Evolutionary conservation across 2,329 filamentous ascomycete genomes (phyloP), one percentile per base, ranked within the genome.

Genomic region (Fusarium torulosum): DNA sequence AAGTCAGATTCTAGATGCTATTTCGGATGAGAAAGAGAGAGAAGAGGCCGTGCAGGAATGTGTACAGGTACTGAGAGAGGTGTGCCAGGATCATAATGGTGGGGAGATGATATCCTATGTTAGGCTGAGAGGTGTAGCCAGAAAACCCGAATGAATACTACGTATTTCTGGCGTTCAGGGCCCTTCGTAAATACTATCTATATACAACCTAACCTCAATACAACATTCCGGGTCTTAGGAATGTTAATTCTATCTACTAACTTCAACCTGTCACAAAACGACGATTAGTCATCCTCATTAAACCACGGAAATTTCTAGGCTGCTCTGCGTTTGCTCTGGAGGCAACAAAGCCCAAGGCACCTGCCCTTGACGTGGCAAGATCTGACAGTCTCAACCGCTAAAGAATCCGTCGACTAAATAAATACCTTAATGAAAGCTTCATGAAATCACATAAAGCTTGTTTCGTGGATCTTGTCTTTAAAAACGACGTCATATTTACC

Each of bases 51-150:
- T 89, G 4, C 78, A 72, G 69, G 86, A 90, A 77, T 82, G 86
- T 7, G 82, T 83, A 10, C 82, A 85, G 46, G 78, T 87, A 6
- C 74, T 91, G 60, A 80, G 85, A 68, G 80, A 80, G 29, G 83
- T 89, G 4, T 86, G 88, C 55, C 81, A 76, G 53, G 82, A 83
- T 62, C 85, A 85, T 0, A 83, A 82, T n/a, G 88, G 88, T 51
- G 86, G 86, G 17, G 84, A 84, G 70, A 78, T 79, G 69, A 79
- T 86, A 67, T 82, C 80, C 6, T 88, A 88, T 78, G 85, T 88
- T 33, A 79, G 86, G 55, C 75, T 87, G 74, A 80, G 85, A 62
- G 83, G 79, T 8, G n/a, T 83, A 42, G 83, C 82, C 11, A 78
- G 75, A 55, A 84, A 82, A 72, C 69, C 72, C 11, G 44, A 64